A percentile compares a stretch with the other conserved stretches of the same genome.
Conservation (phyloP, 2,329 filamentous ascomycete species). For the Xylogone sp. region DNA sequence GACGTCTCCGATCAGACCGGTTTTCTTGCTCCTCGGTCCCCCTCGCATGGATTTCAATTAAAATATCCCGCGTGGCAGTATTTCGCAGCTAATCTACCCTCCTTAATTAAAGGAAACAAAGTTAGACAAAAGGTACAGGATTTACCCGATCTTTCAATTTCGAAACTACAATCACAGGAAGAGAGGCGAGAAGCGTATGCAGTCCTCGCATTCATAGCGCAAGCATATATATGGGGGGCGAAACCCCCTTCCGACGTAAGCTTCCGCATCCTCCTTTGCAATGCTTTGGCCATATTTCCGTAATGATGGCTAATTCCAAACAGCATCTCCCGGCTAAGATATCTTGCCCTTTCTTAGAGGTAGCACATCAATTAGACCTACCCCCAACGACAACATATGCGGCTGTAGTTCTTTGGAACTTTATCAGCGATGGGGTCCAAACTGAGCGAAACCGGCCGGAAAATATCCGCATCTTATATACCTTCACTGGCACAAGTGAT, state of each 20-base stretch:
- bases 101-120: too few relatives aligned
- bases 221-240: constrained; percentile 89
- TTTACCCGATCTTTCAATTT: constrained; percentile 70
- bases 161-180: constrained; percentile 55
- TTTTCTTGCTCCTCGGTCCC: too few relatives aligned
- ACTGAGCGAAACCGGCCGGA: constrained; percentile 39
- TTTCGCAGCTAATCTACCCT: too few relatives aligned
- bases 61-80: too few relatives aligned
- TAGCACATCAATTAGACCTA: constrained; percentile 71
- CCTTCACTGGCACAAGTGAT: constrained; percentile 80
- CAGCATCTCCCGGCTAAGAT: constrained; percentile 67
- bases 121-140: too few relatives aligned
- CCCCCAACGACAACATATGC: constrained; percentile 85
- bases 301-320: constrained; percentile 12
- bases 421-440: constrained; percentile 63
- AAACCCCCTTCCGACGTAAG: constrained; percentile 67
- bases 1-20: too few relatives aligned
- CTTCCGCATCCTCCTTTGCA: background rate
- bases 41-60: too few relatives aligned
- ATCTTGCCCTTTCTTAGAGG: constrained; percentile 67
- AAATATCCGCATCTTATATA: constrained; percentile 68
- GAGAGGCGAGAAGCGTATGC: constrained; percentile 83
- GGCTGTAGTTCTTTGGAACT: constrained; percentile 81
- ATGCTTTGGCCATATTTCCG: background rate
- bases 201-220: constrained; percentile 73